Conservation (phyloP, 352 stramenopile species). For the Sclerospora graminicola region DNA sequence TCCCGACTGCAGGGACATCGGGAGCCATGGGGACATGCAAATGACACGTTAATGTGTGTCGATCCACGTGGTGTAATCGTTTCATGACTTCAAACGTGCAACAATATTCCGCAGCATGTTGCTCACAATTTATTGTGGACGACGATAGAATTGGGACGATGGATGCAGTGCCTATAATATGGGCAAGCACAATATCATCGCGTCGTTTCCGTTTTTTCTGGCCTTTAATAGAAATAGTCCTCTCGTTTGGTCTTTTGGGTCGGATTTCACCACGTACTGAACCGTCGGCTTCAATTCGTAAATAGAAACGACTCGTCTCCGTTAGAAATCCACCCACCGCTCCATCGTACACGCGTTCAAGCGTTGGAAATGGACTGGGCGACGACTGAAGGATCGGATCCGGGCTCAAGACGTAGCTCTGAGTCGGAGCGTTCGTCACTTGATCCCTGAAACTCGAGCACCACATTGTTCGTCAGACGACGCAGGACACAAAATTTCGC, state of each 20-base stretch:
- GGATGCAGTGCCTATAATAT: conserved; percentile 17
- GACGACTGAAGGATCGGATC: neutral
- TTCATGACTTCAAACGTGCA: conserved; percentile 39
- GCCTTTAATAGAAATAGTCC: too few species aligned
- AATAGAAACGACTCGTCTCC: conserved; percentile 22
- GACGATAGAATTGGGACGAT: too few species aligned
- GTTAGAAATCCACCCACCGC: conserved; percentile 30
- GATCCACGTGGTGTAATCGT: conserved; percentile 24
- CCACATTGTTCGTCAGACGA: too few species aligned
- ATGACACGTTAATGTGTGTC: conserved; percentile 33
- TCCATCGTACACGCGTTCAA: conserved; percentile 39
- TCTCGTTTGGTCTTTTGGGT: too few species aligned
- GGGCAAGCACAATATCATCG: conserved; percentile 11
- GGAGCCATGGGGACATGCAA: conserved; percentile 24
- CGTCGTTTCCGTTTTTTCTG: conserved; percentile 25
- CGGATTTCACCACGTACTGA: conserved; percentile 30
- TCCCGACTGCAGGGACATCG: conserved; percentile 13
- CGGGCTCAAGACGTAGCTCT: neutral
- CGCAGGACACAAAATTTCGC: too few species aligned
- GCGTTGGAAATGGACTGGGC: neutral
- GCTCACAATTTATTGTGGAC: neutral
- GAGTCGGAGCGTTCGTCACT: neutral
- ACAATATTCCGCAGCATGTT: conserved; percentile 20
- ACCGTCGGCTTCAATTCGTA: conserved; percentile 31
- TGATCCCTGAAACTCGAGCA: too few species aligned